These are phyloP conservation scores for Yamadazyma dendronema DNA, from an alignment of 1,139 yeast species.

Conservation along the genomic window DNA sequence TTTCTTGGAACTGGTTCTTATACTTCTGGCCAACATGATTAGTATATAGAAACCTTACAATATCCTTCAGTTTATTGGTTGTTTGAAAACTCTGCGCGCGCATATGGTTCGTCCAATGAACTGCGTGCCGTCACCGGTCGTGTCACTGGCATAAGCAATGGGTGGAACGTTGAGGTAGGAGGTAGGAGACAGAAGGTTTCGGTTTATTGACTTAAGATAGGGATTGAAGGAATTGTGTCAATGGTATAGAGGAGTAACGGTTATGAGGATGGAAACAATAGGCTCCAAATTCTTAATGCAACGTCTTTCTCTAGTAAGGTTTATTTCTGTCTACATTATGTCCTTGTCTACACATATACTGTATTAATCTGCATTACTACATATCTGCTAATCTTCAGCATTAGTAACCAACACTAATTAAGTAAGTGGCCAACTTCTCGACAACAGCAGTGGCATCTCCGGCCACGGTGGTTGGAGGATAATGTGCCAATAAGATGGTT, in stretches of 20 bases:
- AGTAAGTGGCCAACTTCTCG: slow-evolving; percentile 92
- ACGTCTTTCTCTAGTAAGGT: too few species aligned
- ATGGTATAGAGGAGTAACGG: too few species aligned
- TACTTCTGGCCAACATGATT: slow-evolving; percentile 13
- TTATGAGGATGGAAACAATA: too few species aligned
- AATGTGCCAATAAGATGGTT: slow-evolving; percentile 91
- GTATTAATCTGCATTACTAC: too few species aligned
- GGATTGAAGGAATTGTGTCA: too few species aligned
- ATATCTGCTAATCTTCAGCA: too few species aligned
- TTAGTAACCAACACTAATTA: slow-evolving; percentile 81
- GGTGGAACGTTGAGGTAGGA: too few species aligned
- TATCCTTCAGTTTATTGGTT: slow-evolving; percentile 16
- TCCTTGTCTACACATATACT: too few species aligned
- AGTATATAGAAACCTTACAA: slow-evolving; percentile 2
- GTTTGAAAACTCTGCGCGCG: slow-evolving; percentile 4
- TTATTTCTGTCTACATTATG: too few species aligned
- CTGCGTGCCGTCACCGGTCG: slow-evolving; percentile 1
- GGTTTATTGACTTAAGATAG: too few species aligned
- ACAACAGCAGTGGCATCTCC: slow-evolving; percentile 95
- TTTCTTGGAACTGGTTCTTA: slow-evolving; percentile 10
- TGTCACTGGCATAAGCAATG: not conserved
- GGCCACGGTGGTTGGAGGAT: slow-evolving; percentile 85
- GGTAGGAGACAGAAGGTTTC: too few species aligned
- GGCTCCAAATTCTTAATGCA: too few species aligned
- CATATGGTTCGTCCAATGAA: slow-evolving; percentile 1